Base-by-base conservation (phyloP, 352 stramenopile species). In the Globisporangium cederbergense region DNA sequence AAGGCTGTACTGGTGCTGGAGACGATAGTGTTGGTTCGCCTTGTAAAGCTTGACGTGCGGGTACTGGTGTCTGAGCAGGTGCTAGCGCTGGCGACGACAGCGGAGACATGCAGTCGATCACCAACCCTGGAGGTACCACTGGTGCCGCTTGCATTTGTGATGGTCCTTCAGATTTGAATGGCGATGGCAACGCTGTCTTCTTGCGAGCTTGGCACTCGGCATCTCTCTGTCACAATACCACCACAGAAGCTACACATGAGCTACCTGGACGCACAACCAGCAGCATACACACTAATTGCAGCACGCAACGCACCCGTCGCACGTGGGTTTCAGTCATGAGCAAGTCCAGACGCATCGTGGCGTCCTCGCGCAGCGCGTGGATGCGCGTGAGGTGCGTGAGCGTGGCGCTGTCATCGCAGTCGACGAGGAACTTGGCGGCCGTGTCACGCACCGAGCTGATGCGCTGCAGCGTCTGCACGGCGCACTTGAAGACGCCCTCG, bases 361-460 rank as follows among this genome's bases (percentile, higher is more conserved):
- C 55, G 38, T 61, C 55, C 20, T 61, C 55, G 38, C 55, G 55
- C 14, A 61, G 55, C 55, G 55, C 55, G 55, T 61, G 55, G 55
- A 61, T 61, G 40, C 55, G 55, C 55, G 38, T 34, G n/a, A 61
- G 18, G 55, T 52, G 38, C 25, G 25, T 25, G 55, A 61, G 55
- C 40, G 55, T 61, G 32, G 36, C 9, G 45, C 45, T 64, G 45
- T 55, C 34, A 45, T 64, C 58, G 58, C 46, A 64, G 20, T 64
- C 58, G 22, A 58, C 49, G 22, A 30, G 58, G 34, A 64, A 54
- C 58, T 36, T 58, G 9, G 58, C 46, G 38, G 55, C 55, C 55
- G 55, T 61, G 55, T 61, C 55, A 40, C 55, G 55, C 22, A 61
- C 55, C 55, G 47, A 64, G 58, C 58, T 64, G 45, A 64, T 57